phyloP scores from a whole-genome alignment of 208 protist species.

The Leishmania tarentolae region DNA sequence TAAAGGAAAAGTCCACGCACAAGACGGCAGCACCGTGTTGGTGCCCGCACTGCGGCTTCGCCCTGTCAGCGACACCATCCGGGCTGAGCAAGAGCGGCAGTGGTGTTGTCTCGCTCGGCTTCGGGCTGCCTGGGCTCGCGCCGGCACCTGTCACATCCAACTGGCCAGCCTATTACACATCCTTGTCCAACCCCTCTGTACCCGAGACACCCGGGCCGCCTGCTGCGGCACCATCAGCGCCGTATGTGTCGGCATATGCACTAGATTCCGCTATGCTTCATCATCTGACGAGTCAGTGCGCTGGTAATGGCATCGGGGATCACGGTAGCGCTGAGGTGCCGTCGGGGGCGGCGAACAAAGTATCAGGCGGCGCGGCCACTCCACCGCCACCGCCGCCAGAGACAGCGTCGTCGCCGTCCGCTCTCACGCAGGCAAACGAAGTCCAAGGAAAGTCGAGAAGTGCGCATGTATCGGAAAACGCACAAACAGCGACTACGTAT shows the following conservation, averaged over 20 bases:
- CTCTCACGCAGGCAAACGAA: not conserved
- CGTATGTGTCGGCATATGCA: slow-evolving; percentile 5
- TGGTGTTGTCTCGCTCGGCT: not conserved
- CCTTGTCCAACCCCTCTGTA: not conserved
- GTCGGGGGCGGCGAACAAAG: not conserved
- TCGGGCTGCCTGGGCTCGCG: not conserved
- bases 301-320: not conserved
- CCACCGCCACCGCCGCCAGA: not conserved
- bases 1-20: not conserved
- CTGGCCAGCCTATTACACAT: not conserved
- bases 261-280: not conserved
- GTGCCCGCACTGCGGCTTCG: not conserved
- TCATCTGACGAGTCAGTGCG: not conserved
- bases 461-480: not conserved
- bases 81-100: not conserved
- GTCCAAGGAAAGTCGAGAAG: not conserved
- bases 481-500: not conserved
- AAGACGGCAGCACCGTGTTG: not conserved
- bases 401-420: not conserved
- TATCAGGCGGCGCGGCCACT: not conserved
- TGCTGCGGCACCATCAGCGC: not conserved
- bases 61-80: not conserved
- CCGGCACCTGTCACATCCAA: not conserved
- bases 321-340: not conserved
- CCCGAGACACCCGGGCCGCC: not conserved